These are phyloP conservation scores for Candida nanaspora DNA, from an alignment of 805 yeast species.

Conservation along the genomic window DNA sequence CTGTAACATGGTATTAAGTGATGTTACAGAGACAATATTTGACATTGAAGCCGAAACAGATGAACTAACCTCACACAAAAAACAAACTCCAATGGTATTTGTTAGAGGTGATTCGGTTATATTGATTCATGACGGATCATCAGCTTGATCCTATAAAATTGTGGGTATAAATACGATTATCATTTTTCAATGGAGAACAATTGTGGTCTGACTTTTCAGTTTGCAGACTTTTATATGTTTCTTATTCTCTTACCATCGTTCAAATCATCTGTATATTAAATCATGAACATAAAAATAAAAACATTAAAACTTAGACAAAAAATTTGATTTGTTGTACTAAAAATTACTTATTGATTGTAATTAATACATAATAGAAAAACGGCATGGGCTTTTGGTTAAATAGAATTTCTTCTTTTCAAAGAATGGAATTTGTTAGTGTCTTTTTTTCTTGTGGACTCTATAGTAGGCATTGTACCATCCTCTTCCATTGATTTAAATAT, in stretches of 20 bases:
- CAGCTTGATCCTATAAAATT: too few species aligned
- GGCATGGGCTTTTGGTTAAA: constrained; percentile 21
- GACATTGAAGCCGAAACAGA: constrained; percentile 41
- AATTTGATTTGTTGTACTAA: too few species aligned
- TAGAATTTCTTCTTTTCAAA: constrained; percentile 56
- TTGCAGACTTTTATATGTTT: too few species aligned
- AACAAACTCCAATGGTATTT: constrained; percentile 80
- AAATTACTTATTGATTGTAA: too few species aligned
- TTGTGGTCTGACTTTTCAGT: too few species aligned
- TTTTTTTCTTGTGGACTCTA: constrained; percentile 42
- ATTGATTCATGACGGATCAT: constrained; percentile 42
- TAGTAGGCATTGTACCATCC: constrained; percentile 49
- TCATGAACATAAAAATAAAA: not conserved
- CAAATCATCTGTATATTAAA: not conserved
- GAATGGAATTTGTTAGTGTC: constrained; percentile 20
- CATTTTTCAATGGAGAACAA: too few species aligned
- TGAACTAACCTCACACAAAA: constrained; percentile 37
- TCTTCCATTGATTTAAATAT: constrained; percentile 45
- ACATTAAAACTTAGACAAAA: not conserved
- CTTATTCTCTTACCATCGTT: too few species aligned
- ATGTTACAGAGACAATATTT: constrained; percentile 80
- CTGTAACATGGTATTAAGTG: constrained; percentile 92
- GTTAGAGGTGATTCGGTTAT: constrained; percentile 98
- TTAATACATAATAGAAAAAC: not conserved
- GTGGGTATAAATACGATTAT: too few species aligned